Evolutionary conservation across 1,139 yeast genomes (phyloP).

Genomic region (Yamadazyma sp.): DNA sequence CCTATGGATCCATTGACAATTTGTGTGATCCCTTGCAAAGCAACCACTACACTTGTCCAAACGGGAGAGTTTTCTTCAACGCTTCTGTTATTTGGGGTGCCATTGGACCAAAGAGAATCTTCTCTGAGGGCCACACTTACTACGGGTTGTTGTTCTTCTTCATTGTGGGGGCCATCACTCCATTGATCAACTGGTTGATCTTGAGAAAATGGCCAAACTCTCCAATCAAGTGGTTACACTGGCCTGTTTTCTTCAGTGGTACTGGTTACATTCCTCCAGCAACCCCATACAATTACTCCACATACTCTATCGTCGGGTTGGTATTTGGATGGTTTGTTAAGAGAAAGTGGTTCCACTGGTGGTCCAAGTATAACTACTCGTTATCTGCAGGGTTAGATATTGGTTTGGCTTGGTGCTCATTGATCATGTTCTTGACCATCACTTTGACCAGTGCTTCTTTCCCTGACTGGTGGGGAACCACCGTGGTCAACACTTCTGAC

Average conservation of each 20-base stretch:
- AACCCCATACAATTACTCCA: conserved; percentile 43
- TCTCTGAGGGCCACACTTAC: conserved; percentile 40
- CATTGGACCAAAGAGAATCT: conserved; percentile 41
- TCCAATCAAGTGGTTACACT: conserved; percentile 43
- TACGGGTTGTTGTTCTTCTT: conserved; percentile 42
- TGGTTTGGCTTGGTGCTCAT: conserved; percentile 43
- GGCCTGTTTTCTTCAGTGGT: conserved; percentile 51
- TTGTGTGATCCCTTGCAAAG: conserved; percentile 49
- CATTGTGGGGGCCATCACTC: conserved; percentile 37
- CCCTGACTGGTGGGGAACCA: conserved; percentile 41
- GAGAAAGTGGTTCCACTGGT: conserved; percentile 44
- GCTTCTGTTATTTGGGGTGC: conserved; percentile 52
- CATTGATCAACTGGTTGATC: conserved; percentile 43
- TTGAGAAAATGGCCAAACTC: conserved; percentile 19
- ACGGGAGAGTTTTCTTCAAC: conserved; percentile 44
- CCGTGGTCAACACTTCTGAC: conserved; percentile 12
- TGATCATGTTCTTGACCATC: conserved; percentile 40
- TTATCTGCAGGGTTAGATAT: conserved; percentile 46
- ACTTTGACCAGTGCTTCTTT: conserved; percentile 28
- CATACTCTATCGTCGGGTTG: conserved; percentile 37
- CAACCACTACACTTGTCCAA: conserved; percentile 43
- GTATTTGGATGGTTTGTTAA: conserved; percentile 32
- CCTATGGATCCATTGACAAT: conserved; percentile 42
- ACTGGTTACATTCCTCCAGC: conserved; percentile 51
- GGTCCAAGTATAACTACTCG: conserved; percentile 43